Percentiles rank a stretch among this genome's conserved stretches.
These are phyloP conservation scores for Colletotrichum coccodes DNA, from an alignment of 2,329 filamentous ascomycete species.

Conservation along the genomic window DNA sequence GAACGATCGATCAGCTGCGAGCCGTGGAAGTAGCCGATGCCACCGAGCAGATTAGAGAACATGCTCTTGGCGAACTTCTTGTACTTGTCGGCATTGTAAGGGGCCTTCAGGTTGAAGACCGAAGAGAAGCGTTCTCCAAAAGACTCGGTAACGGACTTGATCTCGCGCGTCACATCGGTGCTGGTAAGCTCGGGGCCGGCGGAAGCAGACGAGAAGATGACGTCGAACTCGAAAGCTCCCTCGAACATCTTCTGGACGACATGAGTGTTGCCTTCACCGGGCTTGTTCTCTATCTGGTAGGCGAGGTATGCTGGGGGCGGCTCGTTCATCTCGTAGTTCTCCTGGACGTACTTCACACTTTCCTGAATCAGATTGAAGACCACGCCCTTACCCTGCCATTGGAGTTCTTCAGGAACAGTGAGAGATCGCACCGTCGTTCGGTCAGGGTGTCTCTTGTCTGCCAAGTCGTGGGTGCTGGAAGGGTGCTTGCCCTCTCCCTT, in stretches of 20 bases:
- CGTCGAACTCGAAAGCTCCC: slow-evolving; percentile 91
- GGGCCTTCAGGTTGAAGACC: slow-evolving; percentile 77
- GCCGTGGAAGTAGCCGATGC: slow-evolving; percentile 95
- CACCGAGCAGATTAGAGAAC: slow-evolving; percentile 93
- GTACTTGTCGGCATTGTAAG: slow-evolving; percentile 80
- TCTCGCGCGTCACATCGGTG: slow-evolving; percentile 75
- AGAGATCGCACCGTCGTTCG: slow-evolving; percentile 80
- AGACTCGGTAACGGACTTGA: slow-evolving; percentile 70
- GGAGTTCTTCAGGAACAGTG: slow-evolving; percentile 70
- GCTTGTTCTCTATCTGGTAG: slow-evolving; percentile 79
- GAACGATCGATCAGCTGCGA: slow-evolving; percentile 90
- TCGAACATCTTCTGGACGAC: slow-evolving; percentile 92
- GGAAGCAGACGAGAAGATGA: slow-evolving; percentile 79
- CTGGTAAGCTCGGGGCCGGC: slow-evolving; percentile 58
- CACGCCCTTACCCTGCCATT: slow-evolving; percentile 86
- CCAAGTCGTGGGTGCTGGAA: slow-evolving; percentile 72
- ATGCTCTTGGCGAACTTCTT: slow-evolving; percentile 85
- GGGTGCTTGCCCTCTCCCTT: slow-evolving; percentile 72
- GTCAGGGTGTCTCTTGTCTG: slow-evolving; percentile 76
- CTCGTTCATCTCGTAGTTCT: slow-evolving; percentile 64
- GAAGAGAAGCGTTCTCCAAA: slow-evolving; percentile 82
- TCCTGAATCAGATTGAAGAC: slow-evolving; percentile 65
- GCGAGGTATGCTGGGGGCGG: slow-evolving; percentile 86
- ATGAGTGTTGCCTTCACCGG: slow-evolving; percentile 82
- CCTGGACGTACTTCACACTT: slow-evolving; percentile 58